These are phyloP conservation scores for Fragaria iinumae DNA, from an alignment of 306 rosid species.

Conservation along the genomic window DNA sequence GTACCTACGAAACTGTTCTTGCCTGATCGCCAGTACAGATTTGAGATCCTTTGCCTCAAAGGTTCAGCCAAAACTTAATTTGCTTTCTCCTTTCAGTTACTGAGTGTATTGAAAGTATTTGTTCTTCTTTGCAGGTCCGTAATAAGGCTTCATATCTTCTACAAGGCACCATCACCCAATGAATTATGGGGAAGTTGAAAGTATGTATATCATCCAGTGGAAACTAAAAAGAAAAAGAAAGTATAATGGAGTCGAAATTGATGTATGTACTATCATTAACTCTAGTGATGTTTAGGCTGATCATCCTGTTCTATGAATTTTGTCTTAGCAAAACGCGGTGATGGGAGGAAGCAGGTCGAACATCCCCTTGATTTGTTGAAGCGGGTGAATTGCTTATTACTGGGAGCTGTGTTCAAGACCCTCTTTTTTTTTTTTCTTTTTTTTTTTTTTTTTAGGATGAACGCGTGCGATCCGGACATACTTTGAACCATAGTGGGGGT, in stretches of 20 bases:
- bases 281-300: not conserved
- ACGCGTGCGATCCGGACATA: not conserved
- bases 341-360: not conserved
- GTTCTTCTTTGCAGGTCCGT: constrained; percentile 60
- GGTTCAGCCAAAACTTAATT: constrained; percentile 42
- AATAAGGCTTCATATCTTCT: constrained; percentile 74
- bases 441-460: not conserved
- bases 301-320: not conserved
- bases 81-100: constrained; percentile 18
- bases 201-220: not conserved
- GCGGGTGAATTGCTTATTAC: not conserved
- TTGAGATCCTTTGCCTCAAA: constrained; percentile 75
- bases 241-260: not conserved
- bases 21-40: constrained; percentile 69
- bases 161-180: constrained; percentile 45
- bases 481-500: not conserved
- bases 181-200: not conserved
- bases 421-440: not conserved
- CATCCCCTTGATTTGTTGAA: not conserved
- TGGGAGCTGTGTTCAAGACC: not conserved
- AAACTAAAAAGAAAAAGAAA: not conserved
- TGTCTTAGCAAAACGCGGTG: not conserved
- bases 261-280: not conserved
- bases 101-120: constrained; percentile 11
- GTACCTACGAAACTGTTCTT: constrained; percentile 64